These are phyloP conservation scores for Picochlorum costavermella DNA, from an alignment of 139 green algal species.

Conservation along the genomic window DNA sequence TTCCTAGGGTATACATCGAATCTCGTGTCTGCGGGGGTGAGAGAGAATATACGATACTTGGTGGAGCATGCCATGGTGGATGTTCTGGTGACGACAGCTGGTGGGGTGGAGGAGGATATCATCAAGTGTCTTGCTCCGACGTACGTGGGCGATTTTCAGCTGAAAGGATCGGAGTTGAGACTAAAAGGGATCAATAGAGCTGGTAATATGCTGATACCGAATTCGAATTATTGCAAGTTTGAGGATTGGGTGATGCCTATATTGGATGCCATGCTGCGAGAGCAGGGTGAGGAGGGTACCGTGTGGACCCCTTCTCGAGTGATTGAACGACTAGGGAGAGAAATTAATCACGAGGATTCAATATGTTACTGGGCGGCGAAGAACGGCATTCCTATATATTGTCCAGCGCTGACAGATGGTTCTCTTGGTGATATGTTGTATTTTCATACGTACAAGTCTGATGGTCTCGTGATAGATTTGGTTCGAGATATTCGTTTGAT, in stretches of 20 bases:
- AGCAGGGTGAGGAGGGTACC: conserved; percentile 74
- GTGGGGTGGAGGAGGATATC: conserved; percentile 95
- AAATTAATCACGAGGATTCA: conserved; percentile 81
- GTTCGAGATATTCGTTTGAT: conserved; percentile 62
- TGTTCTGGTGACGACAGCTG: conserved; percentile 90
- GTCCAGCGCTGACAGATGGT: conserved; percentile 85
- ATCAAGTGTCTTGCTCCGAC: conserved; percentile 96
- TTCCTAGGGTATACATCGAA: conserved; percentile 98
- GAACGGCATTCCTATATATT: conserved; percentile 94
- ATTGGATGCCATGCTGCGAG: conserved; percentile 80
- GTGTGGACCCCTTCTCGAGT: conserved; percentile 83
- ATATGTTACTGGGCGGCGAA: conserved; percentile 87
- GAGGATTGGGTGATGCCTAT: conserved; percentile 99
- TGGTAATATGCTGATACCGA: conserved; percentile 98
- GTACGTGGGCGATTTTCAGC: conserved; percentile 86
- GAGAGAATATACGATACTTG: conserved; percentile 81
- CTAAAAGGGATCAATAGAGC: conserved; percentile 87
- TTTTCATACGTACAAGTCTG: conserved; percentile 89
- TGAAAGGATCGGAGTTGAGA: conserved; percentile 79
- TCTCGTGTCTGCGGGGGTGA: conserved; percentile 79
- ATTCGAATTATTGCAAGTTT: conserved; percentile 98
- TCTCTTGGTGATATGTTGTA: conserved; percentile 97
- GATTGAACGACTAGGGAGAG: conserved; percentile 70
- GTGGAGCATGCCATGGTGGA: conserved; percentile 88
- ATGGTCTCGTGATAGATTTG: conserved; percentile 64